Evolutionary conservation across 331 rosid species (phyloP).

Genomic region (Arachis monticola): DNA sequence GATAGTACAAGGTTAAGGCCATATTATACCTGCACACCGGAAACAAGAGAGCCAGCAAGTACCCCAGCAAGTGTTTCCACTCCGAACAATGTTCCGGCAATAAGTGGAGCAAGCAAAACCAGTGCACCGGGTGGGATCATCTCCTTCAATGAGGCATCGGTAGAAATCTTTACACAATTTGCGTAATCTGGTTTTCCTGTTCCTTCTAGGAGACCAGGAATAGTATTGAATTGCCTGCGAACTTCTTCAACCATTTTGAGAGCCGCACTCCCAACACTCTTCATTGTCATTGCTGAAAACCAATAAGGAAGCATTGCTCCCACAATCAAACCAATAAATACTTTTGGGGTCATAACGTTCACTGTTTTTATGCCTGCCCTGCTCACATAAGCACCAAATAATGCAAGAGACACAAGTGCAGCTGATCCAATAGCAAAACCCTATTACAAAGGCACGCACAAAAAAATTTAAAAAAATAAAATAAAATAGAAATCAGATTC

Average conservation of each 20-base stretch:
- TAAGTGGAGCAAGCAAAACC: constrained; percentile 68
- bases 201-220: constrained; percentile 67
- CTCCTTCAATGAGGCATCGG: constrained; percentile 71
- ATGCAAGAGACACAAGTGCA: constrained; percentile 68
- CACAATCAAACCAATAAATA: constrained; percentile 68
- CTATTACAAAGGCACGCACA: constrained; percentile 30
- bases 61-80: constrained; percentile 78
- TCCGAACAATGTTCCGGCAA: constrained; percentile 73
- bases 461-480: too few relatives aligned
- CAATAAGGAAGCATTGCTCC: constrained; percentile 85
- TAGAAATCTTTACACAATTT: constrained; percentile 68
- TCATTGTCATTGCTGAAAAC: constrained; percentile 84
- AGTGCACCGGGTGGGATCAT: constrained; percentile 80
- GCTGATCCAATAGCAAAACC: constrained; percentile 81
- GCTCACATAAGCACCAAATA: constrained; percentile 69
- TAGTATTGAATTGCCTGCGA: constrained; percentile 63
- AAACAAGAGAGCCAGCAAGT: constrained; percentile 78
- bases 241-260: constrained; percentile 83
- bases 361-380: constrained; percentile 65
- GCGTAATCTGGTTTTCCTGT: constrained; percentile 73
- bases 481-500: too few relatives aligned
- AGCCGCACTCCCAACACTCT: constrained; percentile 75
- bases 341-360: constrained; percentile 65
- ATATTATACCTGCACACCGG: constrained; percentile 70
- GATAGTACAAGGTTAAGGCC: not conserved